phyloP scores from a whole-genome alignment of 2,329 filamentous ascomycete species.

The Aspergillus nomiae region DNA sequence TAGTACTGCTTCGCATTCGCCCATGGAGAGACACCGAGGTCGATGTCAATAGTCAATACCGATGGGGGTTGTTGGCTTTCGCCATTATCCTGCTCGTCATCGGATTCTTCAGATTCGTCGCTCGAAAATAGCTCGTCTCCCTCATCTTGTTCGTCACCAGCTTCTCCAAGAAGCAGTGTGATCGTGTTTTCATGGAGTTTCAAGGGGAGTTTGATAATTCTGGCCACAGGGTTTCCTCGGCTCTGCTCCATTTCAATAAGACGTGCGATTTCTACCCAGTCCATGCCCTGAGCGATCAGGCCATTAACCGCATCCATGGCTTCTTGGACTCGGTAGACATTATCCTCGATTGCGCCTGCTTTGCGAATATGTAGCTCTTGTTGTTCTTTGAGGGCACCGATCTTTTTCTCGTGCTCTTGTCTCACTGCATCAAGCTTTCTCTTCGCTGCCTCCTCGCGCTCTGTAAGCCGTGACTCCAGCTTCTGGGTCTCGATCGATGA shows the following conservation, averaged over 20 bases:
- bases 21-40: constrained; percentile 80
- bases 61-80: constrained; percentile 33
- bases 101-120: constrained; percentile 57
- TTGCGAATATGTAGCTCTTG: constrained; percentile 85
- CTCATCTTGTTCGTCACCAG: constrained; percentile 64
- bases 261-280: constrained; percentile 89
- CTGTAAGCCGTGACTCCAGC: constrained; percentile 77
- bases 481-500: constrained; percentile 95
- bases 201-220: constrained; percentile 81
- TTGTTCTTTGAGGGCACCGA: constrained; percentile 78
- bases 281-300: constrained; percentile 91
- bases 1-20: constrained; percentile 91
- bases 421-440: constrained; percentile 83
- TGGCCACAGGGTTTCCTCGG: constrained; percentile 79
- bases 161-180: constrained; percentile 75
- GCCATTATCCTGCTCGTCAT: constrained; percentile 31
- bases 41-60: constrained; percentile 75
- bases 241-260: constrained; percentile 86
- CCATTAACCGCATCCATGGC: constrained; percentile 90
- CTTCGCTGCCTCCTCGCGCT: constrained; percentile 79
- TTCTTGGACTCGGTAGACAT: constrained; percentile 87
- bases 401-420: constrained; percentile 78
- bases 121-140: constrained; percentile 66
- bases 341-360: constrained; percentile 86
- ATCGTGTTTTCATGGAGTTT: constrained; percentile 89